Evolutionary conservation across 176 grass and related monocot genomes (phyloP).

Genomic region (Avena sativa): DNA sequence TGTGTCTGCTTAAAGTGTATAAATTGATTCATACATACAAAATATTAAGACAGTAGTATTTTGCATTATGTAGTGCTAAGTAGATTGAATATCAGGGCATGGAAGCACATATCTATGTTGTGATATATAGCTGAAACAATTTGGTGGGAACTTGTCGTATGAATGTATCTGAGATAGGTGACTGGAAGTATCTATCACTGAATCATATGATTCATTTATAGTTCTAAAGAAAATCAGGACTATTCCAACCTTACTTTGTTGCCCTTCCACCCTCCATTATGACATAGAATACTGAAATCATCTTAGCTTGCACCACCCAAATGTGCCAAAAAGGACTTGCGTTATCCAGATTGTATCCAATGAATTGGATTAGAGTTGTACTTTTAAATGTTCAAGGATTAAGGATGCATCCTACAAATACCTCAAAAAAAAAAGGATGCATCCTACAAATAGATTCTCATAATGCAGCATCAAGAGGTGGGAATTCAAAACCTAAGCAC

Average conservation of each 20-base stretch:
- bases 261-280: neutral
- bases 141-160: neutral
- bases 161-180: slow-evolving; percentile 2
- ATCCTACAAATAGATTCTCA: neutral
- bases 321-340: neutral
- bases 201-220: slow-evolving; percentile 8
- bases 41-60: neutral
- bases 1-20: neutral
- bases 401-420: neutral
- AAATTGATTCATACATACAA: neutral
- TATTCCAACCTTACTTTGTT: neutral
- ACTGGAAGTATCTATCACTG: neutral
- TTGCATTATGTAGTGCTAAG: neutral
- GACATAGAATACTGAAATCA: neutral
- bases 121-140: neutral
- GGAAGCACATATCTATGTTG: neutral
- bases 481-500: neutral
- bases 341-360: neutral
- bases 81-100: slow-evolving; percentile 11
- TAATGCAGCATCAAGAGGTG: neutral
- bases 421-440: neutral
- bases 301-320: neutral
- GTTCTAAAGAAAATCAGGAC: neutral
- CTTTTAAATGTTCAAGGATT: neutral
- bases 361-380: neutral